Evolutionary conservation across 495 filamentous ascomycete genomes (phyloP).

Genomic region (Lophiostoma macrostomum): DNA sequence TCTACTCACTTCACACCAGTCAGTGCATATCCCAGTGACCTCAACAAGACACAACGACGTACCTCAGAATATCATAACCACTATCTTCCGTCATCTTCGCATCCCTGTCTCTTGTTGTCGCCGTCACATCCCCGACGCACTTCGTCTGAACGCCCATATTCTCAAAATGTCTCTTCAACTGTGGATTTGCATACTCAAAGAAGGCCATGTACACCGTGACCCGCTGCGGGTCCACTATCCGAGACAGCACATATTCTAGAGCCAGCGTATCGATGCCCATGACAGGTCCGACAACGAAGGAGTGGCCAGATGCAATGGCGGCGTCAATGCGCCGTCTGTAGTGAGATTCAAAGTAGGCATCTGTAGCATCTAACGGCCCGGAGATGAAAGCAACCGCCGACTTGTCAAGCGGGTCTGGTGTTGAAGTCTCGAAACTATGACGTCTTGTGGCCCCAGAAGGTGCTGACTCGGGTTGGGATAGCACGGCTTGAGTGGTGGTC

Average conservation of each 20-base stretch:
- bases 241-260: conserved; percentile 10
- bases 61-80: conserved; percentile 26
- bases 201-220: conserved; percentile 27
- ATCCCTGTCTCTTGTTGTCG: conserved; percentile 21
- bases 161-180: neutral
- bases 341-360: conserved; percentile 15
- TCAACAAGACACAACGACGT: too few relatives aligned
- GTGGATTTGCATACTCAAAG: conserved; percentile 4
- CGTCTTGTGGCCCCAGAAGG: too few relatives aligned
- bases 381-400: conserved; percentile 30
- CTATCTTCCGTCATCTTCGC: conserved; percentile 23
- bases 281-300: conserved; percentile 25
- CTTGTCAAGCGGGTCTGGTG: neutral
- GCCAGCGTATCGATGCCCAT: conserved; percentile 23
- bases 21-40: too few relatives aligned
- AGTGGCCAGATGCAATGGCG: conserved; percentile 10
- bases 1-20: too few relatives aligned
- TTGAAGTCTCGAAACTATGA: too few relatives aligned
- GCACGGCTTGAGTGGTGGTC: too few relatives aligned
- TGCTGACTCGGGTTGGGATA: too few relatives aligned
- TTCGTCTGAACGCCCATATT: conserved; percentile 9
- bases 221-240: neutral
- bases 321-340: conserved; percentile 1
- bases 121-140: neutral
- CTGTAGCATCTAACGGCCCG: conserved; percentile 18